These are phyloP conservation scores for Wickerhamomyces sp. DNA, from an alignment of 1,139 yeast genomes.

Conservation along the genomic window DNA sequence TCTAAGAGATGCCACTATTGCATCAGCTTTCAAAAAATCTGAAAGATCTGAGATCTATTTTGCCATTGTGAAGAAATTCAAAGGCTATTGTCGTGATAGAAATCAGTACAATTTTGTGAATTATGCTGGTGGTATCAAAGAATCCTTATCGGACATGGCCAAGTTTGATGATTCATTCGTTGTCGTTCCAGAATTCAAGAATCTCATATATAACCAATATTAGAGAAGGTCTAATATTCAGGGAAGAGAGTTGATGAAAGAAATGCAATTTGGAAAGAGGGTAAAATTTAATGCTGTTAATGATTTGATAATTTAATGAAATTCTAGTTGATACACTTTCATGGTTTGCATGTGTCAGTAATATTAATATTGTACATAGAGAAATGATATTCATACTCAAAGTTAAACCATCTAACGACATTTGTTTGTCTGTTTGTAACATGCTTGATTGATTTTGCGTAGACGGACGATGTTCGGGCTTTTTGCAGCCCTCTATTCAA, in stretches of 20 bases:
- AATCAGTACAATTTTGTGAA: constrained; percentile 30
- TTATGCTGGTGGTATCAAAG: constrained; percentile 1
- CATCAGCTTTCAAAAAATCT: constrained; percentile 39
- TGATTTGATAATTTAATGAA: neutral
- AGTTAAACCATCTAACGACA: too few relatives aligned
- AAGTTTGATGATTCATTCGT: constrained; percentile 11
- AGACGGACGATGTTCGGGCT: too few relatives aligned
- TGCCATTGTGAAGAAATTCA: constrained; percentile 50
- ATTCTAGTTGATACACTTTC: too few relatives aligned
- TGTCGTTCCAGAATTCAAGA: constrained; percentile 1
- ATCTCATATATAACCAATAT: neutral
- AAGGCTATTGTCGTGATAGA: constrained; percentile 41
- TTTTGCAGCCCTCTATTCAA: too few relatives aligned
- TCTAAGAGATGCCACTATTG: constrained; percentile 69
- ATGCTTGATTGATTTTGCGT: too few relatives aligned
- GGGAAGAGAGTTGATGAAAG: too few relatives aligned
- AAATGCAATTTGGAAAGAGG: neutral
- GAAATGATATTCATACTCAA: too few relatives aligned
- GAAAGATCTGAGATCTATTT: constrained; percentile 54
- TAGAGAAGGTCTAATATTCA: neutral
- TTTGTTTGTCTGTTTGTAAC: too few relatives aligned
- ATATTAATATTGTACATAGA: too few relatives aligned
- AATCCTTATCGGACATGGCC: constrained; percentile 6
- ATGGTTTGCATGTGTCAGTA: too few relatives aligned
- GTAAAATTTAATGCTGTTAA: neutral